Evolutionary conservation across 345 rosid species (phyloP), one percentile per base, ranked within the genome.

Genomic region (Gynandropsis gynandra): DNA sequence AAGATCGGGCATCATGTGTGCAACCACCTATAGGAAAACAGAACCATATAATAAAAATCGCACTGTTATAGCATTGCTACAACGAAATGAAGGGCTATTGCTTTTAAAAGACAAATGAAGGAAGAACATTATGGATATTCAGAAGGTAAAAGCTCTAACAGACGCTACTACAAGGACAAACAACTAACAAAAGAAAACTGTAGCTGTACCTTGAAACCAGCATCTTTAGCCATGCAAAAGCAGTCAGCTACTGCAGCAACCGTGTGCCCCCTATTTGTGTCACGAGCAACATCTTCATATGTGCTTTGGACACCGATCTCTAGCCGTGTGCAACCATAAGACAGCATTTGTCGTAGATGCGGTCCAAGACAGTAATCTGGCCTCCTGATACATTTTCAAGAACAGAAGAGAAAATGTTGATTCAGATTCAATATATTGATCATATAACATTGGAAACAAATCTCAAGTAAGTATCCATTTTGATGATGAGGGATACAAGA

Each of bases 251-350:
- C 97, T 8, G 99, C 97, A 40, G 95, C 97, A 59, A 88, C 97
- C 0, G 97, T 93, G 66, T 93, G 97, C 32, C 99, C 99, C 74
- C 99, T 78, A 50, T 93, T 88, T 37, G 99, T 88, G 70, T 93
- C 97, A 52, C 76, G 92, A 34, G 99, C 97, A 63, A 93, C 95
- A 81, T 88, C 97, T 71, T 93, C 99, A 66, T 85, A 93, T 16
- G 97, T 93, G 87, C 99, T 93, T 67, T 93, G 99, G 56, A 93
- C 97, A 69, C 97, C 99, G 40, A 93, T 93, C 81, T 85, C 99
- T 66, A 93, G 70, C 54, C 97, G 73, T 40, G 99, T 93, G 64
- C 97, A 93, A 44, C 97, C 99, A 77, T 88, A 88, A 5, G 77
- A 64, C 69, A 93, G 94, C 97, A 88, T 93, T 72, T 93, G 99